Evolutionary conservation across 1,284 basidiomycete genomes (phyloP).

Genomic region (Phlebopus sp.): DNA sequence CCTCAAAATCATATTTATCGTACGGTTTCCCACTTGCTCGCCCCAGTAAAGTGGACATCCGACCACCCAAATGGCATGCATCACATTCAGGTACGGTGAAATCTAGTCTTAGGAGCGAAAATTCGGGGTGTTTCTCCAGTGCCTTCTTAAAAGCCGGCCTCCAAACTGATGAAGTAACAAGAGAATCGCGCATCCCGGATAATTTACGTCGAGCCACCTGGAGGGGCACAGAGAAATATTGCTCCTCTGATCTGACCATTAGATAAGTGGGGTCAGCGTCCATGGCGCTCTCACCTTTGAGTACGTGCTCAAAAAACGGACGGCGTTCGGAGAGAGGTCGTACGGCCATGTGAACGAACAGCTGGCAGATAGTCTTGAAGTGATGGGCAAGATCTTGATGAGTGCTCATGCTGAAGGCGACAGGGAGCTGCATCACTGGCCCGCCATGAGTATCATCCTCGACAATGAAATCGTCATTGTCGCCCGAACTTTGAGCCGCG

Average conservation of each 20-base stretch:
- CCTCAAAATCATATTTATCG: constrained; percentile 56
- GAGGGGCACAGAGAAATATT: constrained; percentile 72
- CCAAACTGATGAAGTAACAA: constrained; percentile 81
- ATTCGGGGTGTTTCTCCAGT: constrained; percentile 64
- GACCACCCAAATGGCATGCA: constrained; percentile 73
- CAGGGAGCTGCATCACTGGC: constrained; percentile 53
- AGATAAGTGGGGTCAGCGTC: constrained; percentile 9
- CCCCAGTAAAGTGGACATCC: constrained; percentile 60
- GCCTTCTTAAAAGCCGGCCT: constrained; percentile 60
- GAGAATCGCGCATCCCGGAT: constrained; percentile 61
- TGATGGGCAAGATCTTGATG: constrained; percentile 73
- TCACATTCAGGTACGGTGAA: constrained; percentile 67
- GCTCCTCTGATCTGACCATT: constrained; percentile 41
- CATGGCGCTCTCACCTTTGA: constrained; percentile 47
- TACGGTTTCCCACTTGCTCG: constrained; percentile 60
- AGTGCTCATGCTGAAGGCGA: constrained; percentile 73
- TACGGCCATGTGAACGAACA: constrained; percentile 79
- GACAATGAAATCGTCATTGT: constrained; percentile 60
- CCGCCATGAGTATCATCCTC: constrained; percentile 63
- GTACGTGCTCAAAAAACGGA: constrained; percentile 49
- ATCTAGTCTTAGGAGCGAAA: constrained; percentile 51
- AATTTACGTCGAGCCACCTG: constrained; percentile 63
- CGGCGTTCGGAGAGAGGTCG: constrained; percentile 49
- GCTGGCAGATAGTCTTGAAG: constrained; percentile 84
- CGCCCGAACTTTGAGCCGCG: constrained; percentile 25